These are phyloP conservation scores for Neopestalotiopsis rosae DNA, from an alignment of 2,329 filamentous ascomycete genomes.

Conservation along the genomic window DNA sequence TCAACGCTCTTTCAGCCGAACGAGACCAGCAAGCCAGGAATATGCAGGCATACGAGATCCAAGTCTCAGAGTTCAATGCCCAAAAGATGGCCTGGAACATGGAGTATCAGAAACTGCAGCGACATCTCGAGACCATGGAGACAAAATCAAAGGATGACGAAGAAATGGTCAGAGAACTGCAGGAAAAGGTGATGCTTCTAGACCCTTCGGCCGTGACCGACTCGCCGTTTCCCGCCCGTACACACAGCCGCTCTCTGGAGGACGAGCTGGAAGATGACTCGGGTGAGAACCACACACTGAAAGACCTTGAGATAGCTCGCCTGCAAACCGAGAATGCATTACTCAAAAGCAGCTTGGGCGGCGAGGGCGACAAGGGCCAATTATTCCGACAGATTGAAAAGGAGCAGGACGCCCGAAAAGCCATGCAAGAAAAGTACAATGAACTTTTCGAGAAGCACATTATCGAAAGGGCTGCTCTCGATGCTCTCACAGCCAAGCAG, in stretches of 20 bases:
- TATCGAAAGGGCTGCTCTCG: slow-evolving; percentile 62
- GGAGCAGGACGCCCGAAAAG: slow-evolving; percentile 53
- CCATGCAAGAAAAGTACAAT: slow-evolving; percentile 60
- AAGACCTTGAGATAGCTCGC: slow-evolving; percentile 58
- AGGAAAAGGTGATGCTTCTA: slow-evolving; percentile 58
- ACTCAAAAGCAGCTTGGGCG: slow-evolving; percentile 58
- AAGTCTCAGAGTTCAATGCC: slow-evolving; percentile 47
- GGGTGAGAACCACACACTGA: slow-evolving; percentile 46
- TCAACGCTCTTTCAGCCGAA: slow-evolving; percentile 41
- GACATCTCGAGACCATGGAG: slow-evolving; percentile 37
- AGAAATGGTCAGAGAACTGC: slow-evolving; percentile 61
- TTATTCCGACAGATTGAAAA: slow-evolving; percentile 63
- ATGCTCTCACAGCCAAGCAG: slow-evolving; percentile 57
- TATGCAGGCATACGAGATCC: slow-evolving; percentile 42
- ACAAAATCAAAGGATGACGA: slow-evolving; percentile 56
- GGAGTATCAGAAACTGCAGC: slow-evolving; percentile 36
- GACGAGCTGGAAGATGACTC: slow-evolving; percentile 62
- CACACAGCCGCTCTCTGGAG: slow-evolving; percentile 48
- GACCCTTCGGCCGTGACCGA: slow-evolving; percentile 29
- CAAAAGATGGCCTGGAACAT: slow-evolving; percentile 46
- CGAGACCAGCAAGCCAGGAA: slow-evolving; percentile 37
- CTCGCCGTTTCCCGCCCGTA: slow-evolving; percentile 42
- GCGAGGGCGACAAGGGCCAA: slow-evolving; percentile 58
- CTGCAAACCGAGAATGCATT: slow-evolving; percentile 67
- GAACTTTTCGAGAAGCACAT: slow-evolving; percentile 64